phyloP scores from a whole-genome alignment of 768 basidiomycete species.

The Hebeloma cylindrosporum region DNA sequence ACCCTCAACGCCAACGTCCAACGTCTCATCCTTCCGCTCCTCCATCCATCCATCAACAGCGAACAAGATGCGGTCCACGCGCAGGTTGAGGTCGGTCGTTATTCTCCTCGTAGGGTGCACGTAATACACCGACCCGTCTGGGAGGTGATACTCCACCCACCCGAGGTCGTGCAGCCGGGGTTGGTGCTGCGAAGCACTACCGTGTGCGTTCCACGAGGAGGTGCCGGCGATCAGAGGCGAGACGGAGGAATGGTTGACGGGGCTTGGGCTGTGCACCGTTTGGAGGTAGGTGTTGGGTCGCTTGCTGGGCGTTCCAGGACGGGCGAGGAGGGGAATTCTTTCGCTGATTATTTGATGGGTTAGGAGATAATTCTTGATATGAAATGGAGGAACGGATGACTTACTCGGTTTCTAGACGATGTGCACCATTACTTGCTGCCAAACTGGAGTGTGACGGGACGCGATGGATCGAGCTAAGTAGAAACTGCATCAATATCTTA shows the following conservation, averaged over 20 bases:
- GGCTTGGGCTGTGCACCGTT: slow-evolving; percentile 1
- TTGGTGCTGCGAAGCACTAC: slow-evolving; percentile 18
- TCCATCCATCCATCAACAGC: slow-evolving; percentile 48
- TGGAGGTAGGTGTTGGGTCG: slow-evolving; percentile 4
- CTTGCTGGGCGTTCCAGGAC: slow-evolving; percentile 18
- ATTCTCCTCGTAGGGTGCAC: slow-evolving; percentile 59
- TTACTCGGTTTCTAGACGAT: slow-evolving; percentile 30
- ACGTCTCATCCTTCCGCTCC: slow-evolving; percentile 42
- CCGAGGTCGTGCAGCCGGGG: slow-evolving; percentile 54
- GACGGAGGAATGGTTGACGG: slow-evolving; percentile 14
- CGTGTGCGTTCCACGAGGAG: slow-evolving; percentile 22
- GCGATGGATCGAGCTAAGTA: slow-evolving; percentile 23
- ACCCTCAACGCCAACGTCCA: slow-evolving; percentile 48
- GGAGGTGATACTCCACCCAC: slow-evolving; percentile 77
- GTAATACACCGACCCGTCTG: slow-evolving; percentile 71
- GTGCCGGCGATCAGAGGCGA: slow-evolving; percentile 17
- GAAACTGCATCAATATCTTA: neutral
- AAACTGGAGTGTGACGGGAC: slow-evolving; percentile 24
- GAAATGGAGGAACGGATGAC: slow-evolving; percentile 4
- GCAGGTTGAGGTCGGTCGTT: slow-evolving; percentile 72
- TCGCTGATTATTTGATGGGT: too few species aligned
- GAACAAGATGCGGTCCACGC: slow-evolving; percentile 49
- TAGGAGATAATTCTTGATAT: slow-evolving; percentile 8
- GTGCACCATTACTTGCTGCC: slow-evolving; percentile 7
- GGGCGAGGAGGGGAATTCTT: slow-evolving; percentile 19